Evolutionary conservation across 495 filamentous ascomycete genomes (phyloP).

Genomic region (Lophiostoma macrostomum): DNA sequence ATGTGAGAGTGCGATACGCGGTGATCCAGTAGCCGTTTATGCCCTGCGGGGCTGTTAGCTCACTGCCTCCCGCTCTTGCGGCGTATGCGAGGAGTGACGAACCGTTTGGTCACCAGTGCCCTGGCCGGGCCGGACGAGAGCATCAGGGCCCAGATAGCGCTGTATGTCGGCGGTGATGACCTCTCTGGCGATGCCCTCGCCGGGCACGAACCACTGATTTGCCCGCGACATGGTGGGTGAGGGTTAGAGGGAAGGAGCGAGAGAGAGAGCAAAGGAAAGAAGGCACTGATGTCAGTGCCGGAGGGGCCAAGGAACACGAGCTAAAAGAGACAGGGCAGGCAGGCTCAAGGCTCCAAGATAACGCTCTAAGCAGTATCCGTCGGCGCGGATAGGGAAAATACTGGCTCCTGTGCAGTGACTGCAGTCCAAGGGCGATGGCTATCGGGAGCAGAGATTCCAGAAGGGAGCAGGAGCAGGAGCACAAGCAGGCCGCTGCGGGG

Average conservation of each 20-base stretch:
- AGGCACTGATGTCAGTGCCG: slow-evolving; percentile 33
- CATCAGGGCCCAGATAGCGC: slow-evolving; percentile 89
- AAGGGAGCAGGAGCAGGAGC: slow-evolving; percentile 19
- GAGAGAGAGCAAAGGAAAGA: slow-evolving; percentile 24
- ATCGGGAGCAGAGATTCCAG: slow-evolving; percentile 31
- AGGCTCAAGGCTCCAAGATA: slow-evolving; percentile 32
- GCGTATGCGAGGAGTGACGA: slow-evolving; percentile 17
- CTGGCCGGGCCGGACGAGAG: slow-evolving; percentile 76
- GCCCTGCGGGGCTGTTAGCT: slow-evolving; percentile 52
- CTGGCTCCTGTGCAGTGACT: slow-evolving; percentile 8
- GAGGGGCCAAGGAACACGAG: slow-evolving; percentile 26
- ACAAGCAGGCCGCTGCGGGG: slow-evolving; percentile 31
- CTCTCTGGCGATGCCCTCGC: slow-evolving; percentile 86
- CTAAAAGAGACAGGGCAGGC: slow-evolving; percentile 20
- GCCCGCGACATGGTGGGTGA: slow-evolving; percentile 24
- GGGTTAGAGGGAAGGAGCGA: neutral
- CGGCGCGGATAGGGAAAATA: slow-evolving; percentile 13
- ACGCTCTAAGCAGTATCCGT: slow-evolving; percentile 18
- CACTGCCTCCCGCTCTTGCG: slow-evolving; percentile 15
- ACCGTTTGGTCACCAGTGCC: slow-evolving; percentile 32
- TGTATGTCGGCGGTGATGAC: slow-evolving; percentile 95
- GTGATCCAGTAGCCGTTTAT: slow-evolving; percentile 79
- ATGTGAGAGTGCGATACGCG: slow-evolving; percentile 81
- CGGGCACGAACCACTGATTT: slow-evolving; percentile 64
- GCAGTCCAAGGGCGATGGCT: slow-evolving; percentile 16